Conservation (phyloP, 192 early-diverging fungal genomes). For the Pilobolus umbonatus region DNA sequence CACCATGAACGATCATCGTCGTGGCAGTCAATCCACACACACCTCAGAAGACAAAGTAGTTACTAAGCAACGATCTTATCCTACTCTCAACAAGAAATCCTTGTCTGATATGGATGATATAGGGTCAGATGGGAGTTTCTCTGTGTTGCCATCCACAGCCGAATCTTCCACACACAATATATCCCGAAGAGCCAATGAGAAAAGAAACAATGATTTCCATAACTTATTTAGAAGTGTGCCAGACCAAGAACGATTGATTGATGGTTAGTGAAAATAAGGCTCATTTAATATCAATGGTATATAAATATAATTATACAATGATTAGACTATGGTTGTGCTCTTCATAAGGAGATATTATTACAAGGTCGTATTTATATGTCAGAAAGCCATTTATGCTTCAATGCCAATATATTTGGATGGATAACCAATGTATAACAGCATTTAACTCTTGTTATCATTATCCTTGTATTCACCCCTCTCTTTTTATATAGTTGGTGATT, state of each 20-base stretch:
- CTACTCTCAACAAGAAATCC: conserved; percentile 7
- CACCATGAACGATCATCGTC: background rate
- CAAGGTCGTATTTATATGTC: conserved; percentile 84
- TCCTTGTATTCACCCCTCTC: background rate
- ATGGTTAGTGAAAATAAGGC: conserved; percentile 36
- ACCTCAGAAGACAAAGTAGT: background rate
- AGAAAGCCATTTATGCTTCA: conserved; percentile 74
- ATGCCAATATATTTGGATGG: conserved; percentile 89
- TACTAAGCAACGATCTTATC: conserved; percentile 5
- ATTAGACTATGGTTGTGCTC: conserved; percentile 76
- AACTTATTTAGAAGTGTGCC: conserved; percentile 49
- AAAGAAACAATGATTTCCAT: conserved; percentile 51
- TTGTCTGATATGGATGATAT: conserved; percentile 11
- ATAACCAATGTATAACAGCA: conserved; percentile 59
- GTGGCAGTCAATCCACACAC: conserved; percentile 6
- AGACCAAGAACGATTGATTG: conserved; percentile 48
- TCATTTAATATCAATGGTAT: background rate
- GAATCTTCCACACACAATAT: too few species aligned
- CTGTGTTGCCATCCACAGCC: too few species aligned
- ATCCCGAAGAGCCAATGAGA: conserved; percentile 35
- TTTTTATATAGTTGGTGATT: conserved; percentile 51
- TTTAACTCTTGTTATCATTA: background rate
- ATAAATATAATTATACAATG: background rate
- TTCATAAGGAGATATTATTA: conserved; percentile 84
- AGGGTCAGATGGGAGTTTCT: background rate